Conservation (phyloP, 2,329 filamentous ascomycete genomes). For the Fusarium ambrosium region DNA sequence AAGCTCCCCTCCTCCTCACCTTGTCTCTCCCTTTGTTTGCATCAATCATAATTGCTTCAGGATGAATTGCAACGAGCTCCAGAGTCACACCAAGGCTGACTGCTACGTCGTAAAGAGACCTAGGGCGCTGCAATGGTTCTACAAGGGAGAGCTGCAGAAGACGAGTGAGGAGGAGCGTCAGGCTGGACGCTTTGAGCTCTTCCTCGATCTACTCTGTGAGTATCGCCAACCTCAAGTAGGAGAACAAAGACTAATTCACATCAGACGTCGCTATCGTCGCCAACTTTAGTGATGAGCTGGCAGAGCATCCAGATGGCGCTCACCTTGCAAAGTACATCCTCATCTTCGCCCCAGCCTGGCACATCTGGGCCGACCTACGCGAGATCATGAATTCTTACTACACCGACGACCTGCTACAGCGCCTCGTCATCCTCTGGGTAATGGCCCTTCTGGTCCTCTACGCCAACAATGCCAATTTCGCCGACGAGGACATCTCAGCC, state of each 20-base stretch:
- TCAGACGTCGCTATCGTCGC: slow-evolving; percentile 62
- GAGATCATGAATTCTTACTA: slow-evolving; percentile 67
- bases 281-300: slow-evolving; percentile 63
- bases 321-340: slow-evolving; percentile 63
- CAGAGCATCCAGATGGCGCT: slow-evolving; percentile 59
- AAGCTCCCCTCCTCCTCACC: slow-evolving; percentile 7
- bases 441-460: slow-evolving; percentile 64
- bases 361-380: slow-evolving; percentile 64
- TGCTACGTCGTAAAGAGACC: slow-evolving; percentile 55
- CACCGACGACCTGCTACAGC: slow-evolving; percentile 63
- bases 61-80: slow-evolving; percentile 57
- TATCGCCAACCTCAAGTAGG: not conserved
- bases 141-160: slow-evolving; percentile 57
- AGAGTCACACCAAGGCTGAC: slow-evolving; percentile 47
- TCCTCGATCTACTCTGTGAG: slow-evolving; percentile 62
- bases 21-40: not conserved
- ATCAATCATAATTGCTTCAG: slow-evolving; percentile 9
- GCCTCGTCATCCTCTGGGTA: slow-evolving; percentile 63
- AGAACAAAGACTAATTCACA: slow-evolving; percentile 10
- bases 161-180: slow-evolving; percentile 59
- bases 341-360: slow-evolving; percentile 63
- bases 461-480: slow-evolving; percentile 60
- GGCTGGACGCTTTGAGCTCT: slow-evolving; percentile 63
- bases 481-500: slow-evolving; percentile 58
- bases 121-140: slow-evolving; percentile 61